Conservation (phyloP, 2,329 filamentous ascomycete genomes). For the Zymoseptoria brevis region DNA sequence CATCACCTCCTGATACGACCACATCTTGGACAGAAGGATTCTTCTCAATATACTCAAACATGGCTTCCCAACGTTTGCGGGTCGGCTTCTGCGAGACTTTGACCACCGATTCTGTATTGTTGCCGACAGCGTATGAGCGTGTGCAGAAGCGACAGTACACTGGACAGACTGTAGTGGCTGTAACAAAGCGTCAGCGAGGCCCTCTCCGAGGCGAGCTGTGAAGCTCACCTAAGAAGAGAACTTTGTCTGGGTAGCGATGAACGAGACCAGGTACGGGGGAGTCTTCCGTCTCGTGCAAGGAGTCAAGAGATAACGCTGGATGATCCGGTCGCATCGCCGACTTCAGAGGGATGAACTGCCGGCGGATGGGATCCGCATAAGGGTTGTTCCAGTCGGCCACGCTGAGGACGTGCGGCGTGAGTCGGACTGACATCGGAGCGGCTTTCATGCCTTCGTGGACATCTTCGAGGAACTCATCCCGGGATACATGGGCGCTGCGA, state of each 20-base stretch:
- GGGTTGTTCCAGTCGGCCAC: conserved; percentile 53
- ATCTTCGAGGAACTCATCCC: conserved; percentile 48
- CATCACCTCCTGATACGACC: conserved; percentile 56
- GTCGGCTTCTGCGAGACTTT: conserved; percentile 23
- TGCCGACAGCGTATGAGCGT: conserved; percentile 52
- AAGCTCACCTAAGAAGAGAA: conserved; percentile 50
- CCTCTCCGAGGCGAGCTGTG: not conserved
- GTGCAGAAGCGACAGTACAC: conserved; percentile 58
- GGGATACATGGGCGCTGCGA: conserved; percentile 34
- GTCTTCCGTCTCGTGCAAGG: conserved; percentile 50
- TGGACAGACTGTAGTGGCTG: conserved; percentile 53
- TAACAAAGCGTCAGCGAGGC: not conserved
- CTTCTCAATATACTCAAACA: conserved; percentile 50
- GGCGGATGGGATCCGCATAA: conserved; percentile 51
- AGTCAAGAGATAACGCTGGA: conserved; percentile 48
- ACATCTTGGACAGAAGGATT: conserved; percentile 48
- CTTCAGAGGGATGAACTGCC: conserved; percentile 52
- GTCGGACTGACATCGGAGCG: conserved; percentile 53
- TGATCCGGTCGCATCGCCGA: conserved; percentile 50
- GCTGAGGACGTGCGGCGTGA: conserved; percentile 54
- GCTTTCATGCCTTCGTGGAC: conserved; percentile 45
- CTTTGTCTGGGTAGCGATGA: conserved; percentile 58
- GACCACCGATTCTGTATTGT: conserved; percentile 45
- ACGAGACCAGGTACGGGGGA: conserved; percentile 51
- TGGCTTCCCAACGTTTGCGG: conserved; percentile 47